Conservation (phyloP, 768 basidiomycete genomes). For the Stropharia rugosoannulata region DNA sequence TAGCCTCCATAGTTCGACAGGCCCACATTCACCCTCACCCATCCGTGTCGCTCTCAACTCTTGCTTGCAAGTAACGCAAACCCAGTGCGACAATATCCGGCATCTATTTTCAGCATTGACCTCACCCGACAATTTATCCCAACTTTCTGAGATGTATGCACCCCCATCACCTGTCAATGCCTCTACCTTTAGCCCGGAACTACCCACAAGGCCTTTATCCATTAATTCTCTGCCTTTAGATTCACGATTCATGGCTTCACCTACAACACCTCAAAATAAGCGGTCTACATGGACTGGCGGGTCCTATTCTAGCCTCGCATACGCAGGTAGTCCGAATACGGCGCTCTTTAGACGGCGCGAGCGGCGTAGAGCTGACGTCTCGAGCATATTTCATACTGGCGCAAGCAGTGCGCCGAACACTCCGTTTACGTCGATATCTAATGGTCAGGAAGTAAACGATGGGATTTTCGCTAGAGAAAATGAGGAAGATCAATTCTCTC, state of each 20-base stretch:
- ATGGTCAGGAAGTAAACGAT: conserved; percentile 18
- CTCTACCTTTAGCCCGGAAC: conserved; percentile 27
- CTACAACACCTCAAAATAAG: conserved; percentile 38
- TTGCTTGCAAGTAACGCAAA: conserved; percentile 72
- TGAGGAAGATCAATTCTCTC: conserved; percentile 8
- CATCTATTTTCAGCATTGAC: conserved; percentile 77
- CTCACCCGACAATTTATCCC: conserved; percentile 66
- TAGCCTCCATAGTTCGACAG: conserved; percentile 35
- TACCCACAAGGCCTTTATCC: conserved; percentile 30
- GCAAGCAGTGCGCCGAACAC: conserved; percentile 27
- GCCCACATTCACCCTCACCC: conserved; percentile 49
- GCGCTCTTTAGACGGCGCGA: conserved; percentile 43
- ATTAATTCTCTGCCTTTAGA: conserved; percentile 40
- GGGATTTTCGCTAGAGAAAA: conserved; percentile 26
- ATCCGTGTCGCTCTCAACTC: conserved; percentile 73
- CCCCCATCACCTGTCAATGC: conserved; percentile 61
- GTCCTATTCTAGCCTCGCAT: conserved; percentile 52
- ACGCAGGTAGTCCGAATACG: conserved; percentile 44
- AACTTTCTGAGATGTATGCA: conserved; percentile 86
- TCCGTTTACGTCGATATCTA: conserved; percentile 18
- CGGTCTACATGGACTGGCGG: conserved; percentile 74
- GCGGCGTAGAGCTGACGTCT: conserved; percentile 56
- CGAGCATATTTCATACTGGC: conserved; percentile 39
- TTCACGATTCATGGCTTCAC: conserved; percentile 27
- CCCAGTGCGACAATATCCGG: conserved; percentile 80